These are phyloP conservation scores for Coemansia sp. DNA, from an alignment of 192 early-diverging fungal species.

Conservation along the genomic window DNA sequence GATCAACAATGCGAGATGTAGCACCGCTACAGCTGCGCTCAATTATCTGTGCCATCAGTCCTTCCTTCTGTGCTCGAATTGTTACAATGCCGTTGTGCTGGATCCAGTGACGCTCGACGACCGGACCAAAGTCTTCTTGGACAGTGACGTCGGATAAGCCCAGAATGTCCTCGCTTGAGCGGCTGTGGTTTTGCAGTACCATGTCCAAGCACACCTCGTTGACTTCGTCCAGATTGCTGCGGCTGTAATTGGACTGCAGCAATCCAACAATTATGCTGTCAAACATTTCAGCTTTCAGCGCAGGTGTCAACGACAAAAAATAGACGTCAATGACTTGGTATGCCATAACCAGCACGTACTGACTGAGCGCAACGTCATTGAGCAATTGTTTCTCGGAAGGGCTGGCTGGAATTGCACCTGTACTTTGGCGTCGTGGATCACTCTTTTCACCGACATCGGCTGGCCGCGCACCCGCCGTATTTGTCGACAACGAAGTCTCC, in stretches of 20 bases:
- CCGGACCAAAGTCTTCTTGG: constrained; percentile 50
- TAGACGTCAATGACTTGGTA: constrained; percentile 90
- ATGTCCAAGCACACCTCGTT: constrained; percentile 94
- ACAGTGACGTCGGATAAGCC: constrained; percentile 47
- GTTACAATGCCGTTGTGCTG: constrained; percentile 86
- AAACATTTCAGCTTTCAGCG: constrained; percentile 76
- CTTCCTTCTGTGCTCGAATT: constrained; percentile 61
- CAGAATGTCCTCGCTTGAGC: constrained; percentile 27
- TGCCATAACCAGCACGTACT: constrained; percentile 88
- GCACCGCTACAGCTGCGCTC: constrained; percentile 82
- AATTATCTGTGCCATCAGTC: constrained; percentile 78
- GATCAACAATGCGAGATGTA: constrained; percentile 59
- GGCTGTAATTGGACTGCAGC: constrained; percentile 60
- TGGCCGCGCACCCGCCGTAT: background rate
- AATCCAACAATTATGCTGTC: constrained; percentile 78
- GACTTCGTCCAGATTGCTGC: constrained; percentile 72
- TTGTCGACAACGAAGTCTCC: constrained; percentile 17
- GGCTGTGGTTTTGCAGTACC: constrained; percentile 74
- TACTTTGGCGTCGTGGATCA: constrained; percentile 26
- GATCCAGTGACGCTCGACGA: constrained; percentile 71
- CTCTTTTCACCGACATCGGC: background rate
- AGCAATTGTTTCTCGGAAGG: background rate
- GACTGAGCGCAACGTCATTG: constrained; percentile 57
- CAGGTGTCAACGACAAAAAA: constrained; percentile 78
- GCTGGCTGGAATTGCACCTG: background rate